These are phyloP conservation scores for Globisporangium megalacanthum DNA, from an alignment of 352 stramenopile genomes.

Conservation along the genomic window DNA sequence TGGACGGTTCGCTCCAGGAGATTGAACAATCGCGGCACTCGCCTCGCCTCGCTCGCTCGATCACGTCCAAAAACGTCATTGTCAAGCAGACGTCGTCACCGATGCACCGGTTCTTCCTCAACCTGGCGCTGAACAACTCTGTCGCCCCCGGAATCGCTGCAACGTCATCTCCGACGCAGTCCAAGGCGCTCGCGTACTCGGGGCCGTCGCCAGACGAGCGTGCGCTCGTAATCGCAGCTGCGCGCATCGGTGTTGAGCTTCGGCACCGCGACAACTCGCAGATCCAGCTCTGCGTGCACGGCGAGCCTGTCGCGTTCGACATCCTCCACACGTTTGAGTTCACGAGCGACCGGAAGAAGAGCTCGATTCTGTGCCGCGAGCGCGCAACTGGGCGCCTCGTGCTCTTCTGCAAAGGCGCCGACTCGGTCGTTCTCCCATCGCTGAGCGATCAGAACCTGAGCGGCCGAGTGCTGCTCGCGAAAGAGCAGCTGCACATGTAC, in stretches of 20 bases:
- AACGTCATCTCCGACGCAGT: neutral
- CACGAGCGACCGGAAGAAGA: slow-evolving; percentile 63
- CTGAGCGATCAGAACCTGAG: slow-evolving; percentile 26
- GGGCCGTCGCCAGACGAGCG: slow-evolving; percentile 79
- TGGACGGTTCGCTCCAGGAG: slow-evolving; percentile 19
- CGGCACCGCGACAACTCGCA: slow-evolving; percentile 22
- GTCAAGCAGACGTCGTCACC: slow-evolving; percentile 17
- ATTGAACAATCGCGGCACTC: slow-evolving; percentile 10
- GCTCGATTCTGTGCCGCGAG: slow-evolving; percentile 45
- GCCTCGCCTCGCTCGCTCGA: neutral
- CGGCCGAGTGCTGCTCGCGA: slow-evolving; percentile 21
- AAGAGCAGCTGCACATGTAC: slow-evolving; percentile 49
- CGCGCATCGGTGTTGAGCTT: slow-evolving; percentile 38
- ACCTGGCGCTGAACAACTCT: slow-evolving; percentile 55
- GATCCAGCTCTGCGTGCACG: slow-evolving; percentile 22
- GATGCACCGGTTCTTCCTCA: slow-evolving; percentile 39
- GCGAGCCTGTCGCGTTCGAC: slow-evolving; percentile 28
- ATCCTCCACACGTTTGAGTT: slow-evolving; percentile 61
- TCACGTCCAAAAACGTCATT: neutral
- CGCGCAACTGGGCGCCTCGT: slow-evolving; percentile 23
- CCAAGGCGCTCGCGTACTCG: slow-evolving; percentile 44
- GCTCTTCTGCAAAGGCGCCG: slow-evolving; percentile 82
- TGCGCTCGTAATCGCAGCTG: slow-evolving; percentile 51
- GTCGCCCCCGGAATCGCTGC: slow-evolving; percentile 29
- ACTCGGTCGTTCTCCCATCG: slow-evolving; percentile 74